Evolutionary conservation across 2,329 filamentous ascomycete species (phyloP).

Genomic region (Claviceps digitariae): DNA sequence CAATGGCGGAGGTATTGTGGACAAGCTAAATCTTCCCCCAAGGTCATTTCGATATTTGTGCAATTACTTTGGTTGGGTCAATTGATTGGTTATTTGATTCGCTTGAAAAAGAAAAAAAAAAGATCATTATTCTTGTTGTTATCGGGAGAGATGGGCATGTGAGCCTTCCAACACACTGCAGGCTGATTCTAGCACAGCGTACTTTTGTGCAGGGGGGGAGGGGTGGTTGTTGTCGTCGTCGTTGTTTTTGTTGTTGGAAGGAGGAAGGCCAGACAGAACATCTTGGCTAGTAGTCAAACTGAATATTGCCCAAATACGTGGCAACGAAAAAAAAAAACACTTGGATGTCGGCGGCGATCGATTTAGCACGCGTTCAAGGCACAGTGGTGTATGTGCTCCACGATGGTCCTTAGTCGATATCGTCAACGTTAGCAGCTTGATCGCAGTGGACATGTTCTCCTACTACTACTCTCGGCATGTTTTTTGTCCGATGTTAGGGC

Average conservation of each 20-base stretch:
- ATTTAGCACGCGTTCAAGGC: not conserved
- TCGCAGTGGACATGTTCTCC: constrained; percentile 1
- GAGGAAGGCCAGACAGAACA: not conserved
- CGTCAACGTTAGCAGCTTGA: not conserved
- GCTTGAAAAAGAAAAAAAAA: not conserved
- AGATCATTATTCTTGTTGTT: not conserved
- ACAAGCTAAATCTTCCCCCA: not conserved
- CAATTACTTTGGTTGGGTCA: not conserved
- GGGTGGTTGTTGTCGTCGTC: too few relatives aligned
- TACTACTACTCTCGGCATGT: constrained; percentile 2
- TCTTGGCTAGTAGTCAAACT: not conserved
- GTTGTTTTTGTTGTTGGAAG: not conserved
- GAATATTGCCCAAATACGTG: not conserved
- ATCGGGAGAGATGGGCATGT: not conserved
- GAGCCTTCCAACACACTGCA: not conserved
- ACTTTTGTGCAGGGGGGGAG: not conserved
- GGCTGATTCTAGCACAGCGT: not conserved
- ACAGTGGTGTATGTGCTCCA: not conserved
- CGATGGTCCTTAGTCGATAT: not conserved
- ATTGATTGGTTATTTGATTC: not conserved
- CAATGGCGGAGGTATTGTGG: not conserved
- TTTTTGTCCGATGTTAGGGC: constrained; percentile 4
- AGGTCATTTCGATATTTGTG: not conserved
- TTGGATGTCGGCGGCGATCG: not conserved
- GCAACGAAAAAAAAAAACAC: not conserved